Evolutionary conservation across 345 rosid genomes (phyloP), one percentile per base, ranked within the genome.

Genomic region (Anastatica hierochuntica): DNA sequence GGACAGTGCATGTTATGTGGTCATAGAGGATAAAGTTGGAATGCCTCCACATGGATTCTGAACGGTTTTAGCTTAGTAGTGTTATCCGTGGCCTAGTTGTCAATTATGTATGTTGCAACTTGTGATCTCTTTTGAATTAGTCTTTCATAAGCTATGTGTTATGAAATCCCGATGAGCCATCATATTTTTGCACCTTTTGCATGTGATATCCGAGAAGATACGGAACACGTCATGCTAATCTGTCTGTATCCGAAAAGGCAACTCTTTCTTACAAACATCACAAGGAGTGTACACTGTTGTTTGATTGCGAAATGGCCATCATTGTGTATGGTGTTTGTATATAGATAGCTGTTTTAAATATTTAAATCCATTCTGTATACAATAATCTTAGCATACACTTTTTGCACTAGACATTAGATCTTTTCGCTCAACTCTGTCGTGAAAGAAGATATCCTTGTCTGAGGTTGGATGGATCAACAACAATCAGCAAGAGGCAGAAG

Each of bases 401-500:
- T 16, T 66, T 60, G 72, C 42, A 49, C 43, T 76, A 92, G 98
- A 92, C 98, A 17, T 71, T 92, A 80, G 98, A 92, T 69, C 95
- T 92, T 36, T 92, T 92, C 63, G 86, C 90, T 56, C 98, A 88
- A 79, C 62, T 92, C 54, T 92, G 98, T 49, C 96, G 95, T 45
- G 98, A 92, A 76, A 85, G 96, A 77, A 79, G 94, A 72, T 92
- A 92, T 71, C 96, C 98, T 1, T 76, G 71, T 71, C 62, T 92
- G 53, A 83, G 96, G 73, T 94, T 92, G 41, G 98, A 92, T 67
- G 98, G 98, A 72, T 63, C 81, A 55, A 92, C 98, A 47, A 78
- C 98, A 51, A 88, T 92, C 56, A 75, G 96, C 73, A 92, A 92
- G 82, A 77, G 98, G 59, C 96, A 88, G 59, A 92, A 92, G 71